Conservation (phyloP, 345 rosid genomes). For the Citropsis articulata region DNA sequence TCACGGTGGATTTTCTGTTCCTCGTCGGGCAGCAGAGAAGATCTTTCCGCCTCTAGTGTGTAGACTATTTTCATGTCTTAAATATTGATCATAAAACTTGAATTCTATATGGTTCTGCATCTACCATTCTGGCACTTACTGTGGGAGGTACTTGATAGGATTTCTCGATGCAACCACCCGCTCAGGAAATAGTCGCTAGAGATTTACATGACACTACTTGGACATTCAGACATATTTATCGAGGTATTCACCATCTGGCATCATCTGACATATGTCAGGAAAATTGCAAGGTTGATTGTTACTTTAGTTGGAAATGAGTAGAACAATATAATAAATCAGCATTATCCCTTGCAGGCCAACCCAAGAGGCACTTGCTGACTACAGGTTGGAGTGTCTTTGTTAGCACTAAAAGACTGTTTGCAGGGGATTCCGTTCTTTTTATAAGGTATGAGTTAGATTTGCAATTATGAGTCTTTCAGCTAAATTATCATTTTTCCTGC, state of each 20-base stretch:
- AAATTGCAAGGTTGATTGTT: not conserved
- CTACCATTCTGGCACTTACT: constrained; percentile 10
- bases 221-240: constrained; percentile 64
- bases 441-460: constrained; percentile 51
- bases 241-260: constrained; percentile 34
- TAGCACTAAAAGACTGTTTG: constrained; percentile 85
- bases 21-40: constrained; percentile 97
- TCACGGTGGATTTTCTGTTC: constrained; percentile 96
- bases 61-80: constrained; percentile 3
- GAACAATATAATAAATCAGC: not conserved
- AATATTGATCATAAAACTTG: not conserved
- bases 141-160: constrained; percentile 36
- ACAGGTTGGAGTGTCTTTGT: constrained; percentile 98
- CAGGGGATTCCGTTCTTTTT: constrained; percentile 94
- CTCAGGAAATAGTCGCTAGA: constrained; percentile 53
- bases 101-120: not conserved
- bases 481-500: constrained; percentile 1
- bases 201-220: constrained; percentile 54
- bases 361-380: constrained; percentile 85
- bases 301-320: not conserved
- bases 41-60: constrained; percentile 88
- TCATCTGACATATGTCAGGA: not conserved
- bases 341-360: constrained; percentile 59
- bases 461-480: not conserved
- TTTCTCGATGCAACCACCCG: constrained; percentile 60